Evolutionary conservation across 2,329 filamentous ascomycete genomes (phyloP), one percentile per base, ranked within the genome.

Genomic region (Xylariaceae sp.): DNA sequence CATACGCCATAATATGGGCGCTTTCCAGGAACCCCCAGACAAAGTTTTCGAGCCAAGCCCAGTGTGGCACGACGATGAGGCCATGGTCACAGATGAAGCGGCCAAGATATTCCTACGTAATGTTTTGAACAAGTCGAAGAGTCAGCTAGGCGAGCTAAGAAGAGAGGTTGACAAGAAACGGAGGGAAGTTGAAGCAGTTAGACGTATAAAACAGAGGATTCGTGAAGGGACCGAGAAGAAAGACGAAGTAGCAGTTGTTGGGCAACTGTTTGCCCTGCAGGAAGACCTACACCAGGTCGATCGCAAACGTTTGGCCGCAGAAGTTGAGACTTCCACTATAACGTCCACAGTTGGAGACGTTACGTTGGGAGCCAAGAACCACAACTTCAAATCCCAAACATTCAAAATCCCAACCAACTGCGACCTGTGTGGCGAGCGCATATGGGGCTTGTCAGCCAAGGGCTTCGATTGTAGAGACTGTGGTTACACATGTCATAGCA

Each of bases 351-450:
- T 96, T 2, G 94, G 94, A 37, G 94, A 99, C 68, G 81, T 99
- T 52, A 96, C 91, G 1, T 77, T 96, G 26, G 92, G 92, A 19
- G 91, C 91, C 8, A 90, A 90, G 70, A 96, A 91, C 67, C 94
- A 99, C 76, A 94, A 95, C 67, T 99, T 99, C 80, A 96, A 95
- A 73, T 85, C 89, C n/a, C 91, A 97, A 68, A 97, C 94, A 0
- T 99, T 97, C 79, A 97, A 97, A 71, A 96, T 99, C 57, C 95
- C 95, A 0, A 99, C 94, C 3, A 97, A 97, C 70, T 99, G 94
- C 74, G 94, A 99, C 71, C 80, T 96, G 9, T 99, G 94, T 65
- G 91, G 91, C 19, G 94, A 99, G 68, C 84, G 94, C 31, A 96
- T 99, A 69, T 99, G 94, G 94, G 94, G 94, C 0, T 72, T 99